Conservation (phyloP, 768 basidiomycete genomes). For the Pleurotus tuber-regium region DNA sequence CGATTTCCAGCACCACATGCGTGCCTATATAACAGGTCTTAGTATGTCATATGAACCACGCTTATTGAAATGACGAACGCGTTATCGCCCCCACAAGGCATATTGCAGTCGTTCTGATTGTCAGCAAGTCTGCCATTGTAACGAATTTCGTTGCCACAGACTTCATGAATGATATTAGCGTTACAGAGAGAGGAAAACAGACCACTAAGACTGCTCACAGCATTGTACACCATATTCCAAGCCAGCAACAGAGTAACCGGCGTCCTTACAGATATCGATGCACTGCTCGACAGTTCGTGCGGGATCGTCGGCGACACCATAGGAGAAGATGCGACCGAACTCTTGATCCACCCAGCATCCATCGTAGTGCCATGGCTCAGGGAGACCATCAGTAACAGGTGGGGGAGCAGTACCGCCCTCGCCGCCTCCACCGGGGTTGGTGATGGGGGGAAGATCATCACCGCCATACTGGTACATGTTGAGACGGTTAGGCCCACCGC, state of each 20-base stretch:
- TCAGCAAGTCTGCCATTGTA: background rate
- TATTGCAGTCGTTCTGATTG: slow-evolving; percentile 55
- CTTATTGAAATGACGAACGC: slow-evolving; percentile 41
- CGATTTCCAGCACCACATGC: slow-evolving; percentile 41
- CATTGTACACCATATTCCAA: slow-evolving; percentile 11
- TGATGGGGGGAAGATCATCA: slow-evolving; percentile 5
- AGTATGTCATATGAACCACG: background rate
- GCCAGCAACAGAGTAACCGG: slow-evolving; percentile 7
- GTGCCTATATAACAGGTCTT: slow-evolving; percentile 8
- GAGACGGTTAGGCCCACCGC: slow-evolving; percentile 15
- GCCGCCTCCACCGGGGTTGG: slow-evolving; percentile 1
- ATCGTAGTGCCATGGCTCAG: slow-evolving; percentile 1
- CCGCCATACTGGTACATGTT: slow-evolving; percentile 9
- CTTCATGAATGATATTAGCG: background rate
- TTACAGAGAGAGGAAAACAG: background rate
- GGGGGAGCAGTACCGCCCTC: background rate
- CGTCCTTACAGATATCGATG: background rate
- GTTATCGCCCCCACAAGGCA: slow-evolving; percentile 68
- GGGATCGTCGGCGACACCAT: background rate
- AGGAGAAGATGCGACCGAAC: slow-evolving; percentile 4
- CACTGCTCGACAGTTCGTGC: slow-evolving; percentile 10
- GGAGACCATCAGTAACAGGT: slow-evolving; percentile 7
- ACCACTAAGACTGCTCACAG: background rate
- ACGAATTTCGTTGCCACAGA: slow-evolving; percentile 5
- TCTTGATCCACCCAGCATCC: slow-evolving; percentile 7